Base-by-base conservation (phyloP, 1,139 yeast species). In the Nakaseomyces sp. region DNA sequence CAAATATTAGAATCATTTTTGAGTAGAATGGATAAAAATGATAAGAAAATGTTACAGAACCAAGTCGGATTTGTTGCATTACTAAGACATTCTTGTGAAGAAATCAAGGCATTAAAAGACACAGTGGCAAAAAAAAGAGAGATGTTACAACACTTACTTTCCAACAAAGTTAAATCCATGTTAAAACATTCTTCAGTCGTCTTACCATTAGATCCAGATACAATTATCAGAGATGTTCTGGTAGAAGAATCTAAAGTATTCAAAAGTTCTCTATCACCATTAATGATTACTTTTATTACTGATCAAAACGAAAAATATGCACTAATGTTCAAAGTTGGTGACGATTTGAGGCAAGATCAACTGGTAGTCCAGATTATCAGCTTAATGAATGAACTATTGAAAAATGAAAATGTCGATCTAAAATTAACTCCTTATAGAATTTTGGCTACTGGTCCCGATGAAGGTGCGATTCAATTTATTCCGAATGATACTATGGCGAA, bases 281-380 rank as follows among this genome's bases (percentile, higher is more conserved):
- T 91, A 44, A 88, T 88, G 58, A 73, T 91, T 36, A 77, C 88
- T 0, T 79, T 91, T 58, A 80, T 76, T 53, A 81, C 94, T 0
- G 84, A 81, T 0, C 64, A 61, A 1, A 43, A 41, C 13, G 26
- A 40, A 4, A 30, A 38, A 5, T 93, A 88, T 62, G 79, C 95
- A 3, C 66, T 91, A 37, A 91, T 93, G 83, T 88, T 88, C 66
- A 93, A 93, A 61, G 84, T 85, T 41, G 98, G 99, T 2, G 98
- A 93, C 64, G 98, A 93, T 60, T 69, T 93, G 43, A 71, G 97
- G 47, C 99, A 93, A 62, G 99, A 93, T 67, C 99, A 93, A 62
- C 73, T 93, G 52, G 95, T 91, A 19, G 85, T 88, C 43, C 98
- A 93, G 63, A 86, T 93, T 47, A 85, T 93, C 44, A 77, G 83